Conservation (phyloP, 768 basidiomycete species). For the Artomyces pyxidatus region DNA sequence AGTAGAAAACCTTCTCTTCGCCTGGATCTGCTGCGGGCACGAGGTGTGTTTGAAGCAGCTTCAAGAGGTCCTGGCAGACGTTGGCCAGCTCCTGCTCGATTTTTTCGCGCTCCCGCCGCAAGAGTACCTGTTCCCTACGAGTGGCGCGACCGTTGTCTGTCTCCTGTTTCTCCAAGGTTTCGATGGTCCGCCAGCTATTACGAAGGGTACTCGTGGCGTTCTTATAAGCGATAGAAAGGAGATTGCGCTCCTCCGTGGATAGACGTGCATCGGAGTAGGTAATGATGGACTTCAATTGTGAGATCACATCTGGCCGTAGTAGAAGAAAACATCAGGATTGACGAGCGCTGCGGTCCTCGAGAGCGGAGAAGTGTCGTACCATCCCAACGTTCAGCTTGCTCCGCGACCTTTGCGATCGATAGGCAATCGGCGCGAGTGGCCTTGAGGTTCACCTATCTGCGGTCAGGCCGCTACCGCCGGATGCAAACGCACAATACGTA, state of each 20-base stretch:
- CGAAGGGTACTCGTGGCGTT: slow-evolving; percentile 79
- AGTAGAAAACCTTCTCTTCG: slow-evolving; percentile 85
- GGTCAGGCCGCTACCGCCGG: too few relatives aligned
- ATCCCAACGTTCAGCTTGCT: slow-evolving; percentile 85
- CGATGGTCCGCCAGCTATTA: slow-evolving; percentile 78
- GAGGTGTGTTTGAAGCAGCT: slow-evolving; percentile 51
- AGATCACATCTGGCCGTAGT: slow-evolving; percentile 72
- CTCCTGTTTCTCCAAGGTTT: too few relatives aligned
- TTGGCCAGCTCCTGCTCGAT: slow-evolving; percentile 72
- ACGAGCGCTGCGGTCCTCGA: background rate
- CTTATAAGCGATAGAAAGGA: slow-evolving; percentile 87
- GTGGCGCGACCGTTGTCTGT: too few relatives aligned
- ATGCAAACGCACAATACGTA: too few relatives aligned
- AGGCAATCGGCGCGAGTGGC: slow-evolving; percentile 28
- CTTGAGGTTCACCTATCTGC: slow-evolving; percentile 17
- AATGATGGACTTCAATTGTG: slow-evolving; percentile 70
- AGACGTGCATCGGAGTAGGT: slow-evolving; percentile 59
- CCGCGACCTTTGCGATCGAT: slow-evolving; percentile 73
- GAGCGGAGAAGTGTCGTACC: slow-evolving; percentile 37
- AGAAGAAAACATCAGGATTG: slow-evolving; percentile 7
- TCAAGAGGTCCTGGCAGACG: slow-evolving; percentile 74
- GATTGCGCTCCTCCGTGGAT: slow-evolving; percentile 79
- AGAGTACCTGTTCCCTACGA: slow-evolving; percentile 58
- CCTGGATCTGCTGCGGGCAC: slow-evolving; percentile 59
- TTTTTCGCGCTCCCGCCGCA: too few relatives aligned